A percentile compares a stretch with the other conserved stretches of the same genome.
These are phyloP conservation scores for Yamadazyma takamatsuzukensis DNA, from an alignment of 805 yeast genomes.

Conservation along the genomic window DNA sequence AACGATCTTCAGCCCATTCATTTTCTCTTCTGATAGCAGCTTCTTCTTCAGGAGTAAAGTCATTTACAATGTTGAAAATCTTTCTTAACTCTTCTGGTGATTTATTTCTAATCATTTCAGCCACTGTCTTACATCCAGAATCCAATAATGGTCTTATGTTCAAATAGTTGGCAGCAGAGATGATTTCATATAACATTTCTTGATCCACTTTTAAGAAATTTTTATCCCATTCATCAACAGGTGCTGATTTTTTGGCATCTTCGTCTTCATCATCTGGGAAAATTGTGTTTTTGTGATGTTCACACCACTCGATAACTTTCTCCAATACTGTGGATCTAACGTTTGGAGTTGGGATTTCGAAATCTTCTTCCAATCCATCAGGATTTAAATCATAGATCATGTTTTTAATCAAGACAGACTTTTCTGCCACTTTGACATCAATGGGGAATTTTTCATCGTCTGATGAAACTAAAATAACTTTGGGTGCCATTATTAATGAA, in stretches of 20 bases:
- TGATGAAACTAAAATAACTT: constrained; percentile 61
- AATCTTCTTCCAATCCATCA: constrained; percentile 63
- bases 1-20: constrained; percentile 64
- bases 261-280: constrained; percentile 78
- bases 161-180: constrained; percentile 71
- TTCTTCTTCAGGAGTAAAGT: constrained; percentile 83
- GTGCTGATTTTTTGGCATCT: constrained; percentile 78
- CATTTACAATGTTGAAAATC: constrained; percentile 75
- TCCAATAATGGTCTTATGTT: constrained; percentile 71
- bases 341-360: constrained; percentile 86
- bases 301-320: constrained; percentile 92
- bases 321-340: constrained; percentile 82
- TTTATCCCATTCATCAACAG: constrained; percentile 93
- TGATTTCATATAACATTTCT: constrained; percentile 77
- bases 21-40: constrained; percentile 84
- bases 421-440: constrained; percentile 77
- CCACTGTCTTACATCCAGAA: constrained; percentile 76
- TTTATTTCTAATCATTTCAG: constrained; percentile 78
- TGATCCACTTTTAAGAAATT: constrained; percentile 91
- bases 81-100: constrained; percentile 76
- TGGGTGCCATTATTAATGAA: too few relatives aligned
- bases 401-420: constrained; percentile 78
- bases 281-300: constrained; percentile 77
- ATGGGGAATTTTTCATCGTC: constrained; percentile 78
- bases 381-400: constrained; percentile 69